Conservation (phyloP, 768 basidiomycete genomes). For the Leucosporidium scottii region DNA sequence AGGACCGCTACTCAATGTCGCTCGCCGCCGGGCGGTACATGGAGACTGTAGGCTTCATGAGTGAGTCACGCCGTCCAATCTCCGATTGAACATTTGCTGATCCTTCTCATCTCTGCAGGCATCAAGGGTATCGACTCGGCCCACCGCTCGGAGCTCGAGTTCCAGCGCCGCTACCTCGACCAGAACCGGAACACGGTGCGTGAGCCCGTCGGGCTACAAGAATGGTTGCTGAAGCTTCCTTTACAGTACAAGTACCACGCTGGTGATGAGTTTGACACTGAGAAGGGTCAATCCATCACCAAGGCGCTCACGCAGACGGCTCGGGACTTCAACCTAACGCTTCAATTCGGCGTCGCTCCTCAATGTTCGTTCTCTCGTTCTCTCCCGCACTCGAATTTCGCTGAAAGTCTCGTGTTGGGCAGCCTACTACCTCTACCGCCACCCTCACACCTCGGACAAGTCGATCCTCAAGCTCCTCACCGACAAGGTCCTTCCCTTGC, state of each 20-base stretch:
- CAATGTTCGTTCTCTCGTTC: conserved; percentile 45
- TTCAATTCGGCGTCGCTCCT: conserved; percentile 64
- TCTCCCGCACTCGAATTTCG: not conserved
- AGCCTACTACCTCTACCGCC: conserved; percentile 59
- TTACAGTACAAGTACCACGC: conserved; percentile 58
- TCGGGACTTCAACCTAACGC: conserved; percentile 56
- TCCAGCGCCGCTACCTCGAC: conserved; percentile 68
- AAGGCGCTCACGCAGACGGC: conserved; percentile 53
- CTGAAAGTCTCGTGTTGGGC: not conserved
- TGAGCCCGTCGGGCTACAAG: conserved; percentile 1
- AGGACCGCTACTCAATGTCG: conserved; percentile 68
- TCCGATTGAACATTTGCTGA: no score
- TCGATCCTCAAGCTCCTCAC: conserved; percentile 40
- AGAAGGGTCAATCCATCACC: conserved; percentile 52
- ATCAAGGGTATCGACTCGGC: conserved; percentile 49
- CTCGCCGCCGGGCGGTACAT: conserved; percentile 81
- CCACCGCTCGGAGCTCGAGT: conserved; percentile 48
- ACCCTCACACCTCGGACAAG: conserved; percentile 32
- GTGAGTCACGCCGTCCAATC: conserved; percentile 41
- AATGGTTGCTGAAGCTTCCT: conserved; percentile 42
- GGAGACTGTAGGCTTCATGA: conserved; percentile 83
- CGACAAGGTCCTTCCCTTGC: conserved; percentile 51
- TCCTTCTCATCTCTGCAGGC: not conserved
- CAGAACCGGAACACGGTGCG: conserved; percentile 66
- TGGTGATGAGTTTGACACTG: conserved; percentile 57